Conservation (phyloP, 768 basidiomycete species). For the Mycena sanguinolenta region DNA sequence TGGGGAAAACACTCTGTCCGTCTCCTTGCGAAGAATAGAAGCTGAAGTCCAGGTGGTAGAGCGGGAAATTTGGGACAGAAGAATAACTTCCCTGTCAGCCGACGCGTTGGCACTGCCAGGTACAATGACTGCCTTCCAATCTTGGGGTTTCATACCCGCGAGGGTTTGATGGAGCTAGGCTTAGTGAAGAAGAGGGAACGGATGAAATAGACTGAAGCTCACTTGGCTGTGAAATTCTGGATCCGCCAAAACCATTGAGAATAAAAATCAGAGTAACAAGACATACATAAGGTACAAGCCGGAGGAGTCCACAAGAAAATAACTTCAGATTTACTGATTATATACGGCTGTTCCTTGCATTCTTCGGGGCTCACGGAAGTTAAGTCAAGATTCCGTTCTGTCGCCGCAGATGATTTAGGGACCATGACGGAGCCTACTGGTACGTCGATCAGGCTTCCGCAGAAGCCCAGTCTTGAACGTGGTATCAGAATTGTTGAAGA, state of each 20-base stretch:
- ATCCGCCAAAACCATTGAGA: constrained; percentile 71
- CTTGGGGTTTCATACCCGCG: constrained; percentile 57
- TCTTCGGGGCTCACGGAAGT: constrained; percentile 68
- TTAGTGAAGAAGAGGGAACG: constrained; percentile 24
- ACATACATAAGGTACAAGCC: constrained; percentile 5
- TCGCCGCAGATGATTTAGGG: constrained; percentile 75
- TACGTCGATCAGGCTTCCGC: constrained; percentile 76
- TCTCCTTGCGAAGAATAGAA: constrained; percentile 90
- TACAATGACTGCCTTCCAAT: constrained; percentile 54
- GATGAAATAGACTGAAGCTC: constrained; percentile 33
- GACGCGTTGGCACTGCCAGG: constrained; percentile 76
- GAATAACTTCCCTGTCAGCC: constrained; percentile 73
- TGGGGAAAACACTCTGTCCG: constrained; percentile 87
- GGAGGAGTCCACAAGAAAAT: constrained; percentile 22
- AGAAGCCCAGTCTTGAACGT: constrained; percentile 78
- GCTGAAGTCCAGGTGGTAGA: constrained; percentile 52
- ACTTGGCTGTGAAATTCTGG: constrained; percentile 64
- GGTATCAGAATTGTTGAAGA: constrained; percentile 24
- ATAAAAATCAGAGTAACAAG: constrained; percentile 22
- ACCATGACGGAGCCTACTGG: constrained; percentile 84
- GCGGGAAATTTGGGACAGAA: not conserved
- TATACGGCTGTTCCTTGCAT: constrained; percentile 66
- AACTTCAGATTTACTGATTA: constrained; percentile 71
- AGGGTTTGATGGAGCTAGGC: constrained; percentile 62
- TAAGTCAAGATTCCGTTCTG: constrained; percentile 83